Conservation (phyloP, 129 eudicot genomes). For the Lactuca sativa region DNA sequence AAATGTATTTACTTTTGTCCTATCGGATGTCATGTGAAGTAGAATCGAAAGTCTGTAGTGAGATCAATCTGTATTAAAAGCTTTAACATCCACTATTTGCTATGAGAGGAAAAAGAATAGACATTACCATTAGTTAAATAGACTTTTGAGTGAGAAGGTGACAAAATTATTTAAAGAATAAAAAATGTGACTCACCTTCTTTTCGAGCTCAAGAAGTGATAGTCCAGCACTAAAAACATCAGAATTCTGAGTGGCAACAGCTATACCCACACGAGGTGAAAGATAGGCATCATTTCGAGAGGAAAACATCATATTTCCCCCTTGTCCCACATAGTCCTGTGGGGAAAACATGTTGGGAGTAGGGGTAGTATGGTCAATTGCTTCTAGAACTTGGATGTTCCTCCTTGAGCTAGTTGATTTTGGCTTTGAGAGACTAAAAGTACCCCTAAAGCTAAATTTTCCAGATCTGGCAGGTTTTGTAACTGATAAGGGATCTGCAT, state of each 20-base stretch:
- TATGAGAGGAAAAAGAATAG: constrained; percentile 30
- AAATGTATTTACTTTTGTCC: too few relatives aligned
- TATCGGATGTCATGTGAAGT: too few relatives aligned
- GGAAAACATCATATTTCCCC: constrained; percentile 80
- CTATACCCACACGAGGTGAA: constrained; percentile 87
- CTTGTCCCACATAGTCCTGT: constrained; percentile 95
- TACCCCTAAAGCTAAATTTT: too few relatives aligned
- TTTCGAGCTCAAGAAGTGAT: constrained; percentile 94
- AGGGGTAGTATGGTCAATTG: too few relatives aligned
- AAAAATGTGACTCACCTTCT: constrained; percentile 60
- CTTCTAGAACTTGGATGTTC: too few relatives aligned
- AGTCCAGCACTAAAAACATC: constrained; percentile 78
- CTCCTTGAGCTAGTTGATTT: too few relatives aligned
- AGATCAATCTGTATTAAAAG: too few relatives aligned
- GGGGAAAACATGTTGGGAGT: too few relatives aligned
- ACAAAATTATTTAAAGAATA: neutral
- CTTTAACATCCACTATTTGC: constrained; percentile 92
- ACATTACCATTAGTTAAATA: constrained; percentile 16
- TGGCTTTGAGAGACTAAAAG: too few relatives aligned
- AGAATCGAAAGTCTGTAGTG: too few relatives aligned
- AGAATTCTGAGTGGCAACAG: constrained; percentile 79
- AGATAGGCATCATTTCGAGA: constrained; percentile 86
- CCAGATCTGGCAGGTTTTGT: too few relatives aligned
- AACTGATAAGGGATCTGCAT: too few relatives aligned
- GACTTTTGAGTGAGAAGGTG: constrained; percentile 20